Conservation (phyloP, 345 rosid genomes). For the Garcia nutans region DNA sequence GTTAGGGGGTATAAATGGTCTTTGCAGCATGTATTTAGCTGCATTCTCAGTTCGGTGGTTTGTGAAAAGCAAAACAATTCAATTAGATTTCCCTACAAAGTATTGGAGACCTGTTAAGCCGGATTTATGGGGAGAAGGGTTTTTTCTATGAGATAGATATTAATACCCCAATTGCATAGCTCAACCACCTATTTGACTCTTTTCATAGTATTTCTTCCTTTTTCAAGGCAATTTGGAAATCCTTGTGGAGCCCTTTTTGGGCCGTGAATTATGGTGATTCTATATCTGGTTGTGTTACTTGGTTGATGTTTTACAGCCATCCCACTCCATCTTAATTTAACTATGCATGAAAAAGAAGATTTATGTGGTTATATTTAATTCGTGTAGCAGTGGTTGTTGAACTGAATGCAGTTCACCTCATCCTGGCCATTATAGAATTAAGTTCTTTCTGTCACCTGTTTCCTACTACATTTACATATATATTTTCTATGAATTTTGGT, state of each 20-base stretch:
- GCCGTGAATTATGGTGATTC: neutral
- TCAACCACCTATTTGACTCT: neutral
- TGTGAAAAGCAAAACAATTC: neutral
- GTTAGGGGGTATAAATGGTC: neutral
- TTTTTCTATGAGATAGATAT: neutral
- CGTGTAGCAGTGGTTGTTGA: neutral
- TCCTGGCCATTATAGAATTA: neutral
- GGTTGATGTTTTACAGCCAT: neutral
- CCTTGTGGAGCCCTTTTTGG: neutral
- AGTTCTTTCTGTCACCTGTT: neutral
- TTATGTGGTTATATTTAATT: neutral
- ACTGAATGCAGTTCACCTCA: neutral
- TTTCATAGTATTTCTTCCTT: neutral
- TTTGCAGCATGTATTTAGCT: neutral
- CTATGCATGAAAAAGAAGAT: neutral
- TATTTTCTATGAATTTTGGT: neutral
- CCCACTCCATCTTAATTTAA: neutral
- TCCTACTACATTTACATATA: neutral
- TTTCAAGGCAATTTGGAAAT: conserved; percentile 4
- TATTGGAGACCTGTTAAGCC: neutral
- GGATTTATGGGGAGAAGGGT: neutral
- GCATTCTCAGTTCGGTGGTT: neutral
- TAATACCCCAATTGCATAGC: neutral
- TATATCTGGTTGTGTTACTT: conserved; percentile 1
- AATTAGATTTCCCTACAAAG: neutral